Conservation (phyloP, 257 asterid genomes). For the Echites panduratus region DNA sequence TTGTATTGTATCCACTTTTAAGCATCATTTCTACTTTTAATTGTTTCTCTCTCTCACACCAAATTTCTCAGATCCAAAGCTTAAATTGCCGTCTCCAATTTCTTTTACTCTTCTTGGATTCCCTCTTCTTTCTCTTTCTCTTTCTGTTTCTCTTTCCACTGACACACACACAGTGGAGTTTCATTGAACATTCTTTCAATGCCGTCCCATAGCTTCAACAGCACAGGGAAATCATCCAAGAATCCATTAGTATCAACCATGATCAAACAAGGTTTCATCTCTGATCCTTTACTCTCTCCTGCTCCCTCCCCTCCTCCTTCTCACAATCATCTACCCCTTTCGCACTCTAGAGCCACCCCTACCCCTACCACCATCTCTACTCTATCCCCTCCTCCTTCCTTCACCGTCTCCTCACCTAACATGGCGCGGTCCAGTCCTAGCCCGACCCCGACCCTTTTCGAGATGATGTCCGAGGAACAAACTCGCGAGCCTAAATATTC, state of each 20-base stretch:
- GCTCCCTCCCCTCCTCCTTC: conserved; percentile 16
- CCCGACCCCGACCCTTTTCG: conserved; percentile 80
- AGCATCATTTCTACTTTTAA: background rate
- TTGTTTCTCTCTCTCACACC: background rate
- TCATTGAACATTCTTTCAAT: background rate
- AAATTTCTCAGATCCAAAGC: conserved; percentile 33
- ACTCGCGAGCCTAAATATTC: conserved; percentile 41
- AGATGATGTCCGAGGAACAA: conserved; percentile 74
- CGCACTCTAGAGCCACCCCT: conserved; percentile 2
- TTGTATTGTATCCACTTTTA: background rate
- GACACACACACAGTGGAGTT: conserved; percentile 11
- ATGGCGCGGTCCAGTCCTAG: conserved; percentile 16
- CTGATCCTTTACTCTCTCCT: conserved; percentile 69
- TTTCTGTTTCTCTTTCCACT: conserved; percentile 21
- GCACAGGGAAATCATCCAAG: conserved; percentile 29
- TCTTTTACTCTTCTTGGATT: background rate
- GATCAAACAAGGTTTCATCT: conserved; percentile 84
- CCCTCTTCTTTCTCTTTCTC: background rate
- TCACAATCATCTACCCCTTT: background rate
- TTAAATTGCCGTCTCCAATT: background rate
- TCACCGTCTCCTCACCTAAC: conserved; percentile 14
- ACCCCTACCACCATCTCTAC: conserved; percentile 23
- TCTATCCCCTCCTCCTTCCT: conserved; percentile 48
- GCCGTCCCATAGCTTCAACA: conserved; percentile 13
- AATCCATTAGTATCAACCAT: conserved; percentile 61